phyloP scores from a whole-genome alignment of 495 filamentous ascomycete genomes.

The Tricharina praecox region DNA sequence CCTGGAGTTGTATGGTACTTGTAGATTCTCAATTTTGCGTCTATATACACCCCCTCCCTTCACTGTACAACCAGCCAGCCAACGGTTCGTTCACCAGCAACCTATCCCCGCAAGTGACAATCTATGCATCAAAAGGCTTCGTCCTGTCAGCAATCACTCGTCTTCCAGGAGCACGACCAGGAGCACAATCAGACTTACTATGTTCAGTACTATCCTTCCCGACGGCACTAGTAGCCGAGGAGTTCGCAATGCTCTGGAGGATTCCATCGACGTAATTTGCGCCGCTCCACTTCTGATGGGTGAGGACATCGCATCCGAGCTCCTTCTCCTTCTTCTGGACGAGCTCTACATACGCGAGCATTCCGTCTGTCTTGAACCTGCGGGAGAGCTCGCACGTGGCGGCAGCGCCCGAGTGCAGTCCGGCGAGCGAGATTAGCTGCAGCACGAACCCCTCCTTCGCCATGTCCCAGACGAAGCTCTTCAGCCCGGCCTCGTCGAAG shows the following conservation, averaged over 20 bases:
- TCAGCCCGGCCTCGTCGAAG: slow-evolving; percentile 60
- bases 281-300: slow-evolving; percentile 97
- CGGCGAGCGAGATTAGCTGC: slow-evolving; percentile 82
- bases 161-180: neutral
- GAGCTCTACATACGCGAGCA: slow-evolving; percentile 86
- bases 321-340: slow-evolving; percentile 84
- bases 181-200: slow-evolving; percentile 25
- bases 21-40: no score
- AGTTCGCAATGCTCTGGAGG: slow-evolving; percentile 79
- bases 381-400: slow-evolving; percentile 70
- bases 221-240: slow-evolving; percentile 31
- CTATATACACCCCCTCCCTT: no score
- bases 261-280: slow-evolving; percentile 87
- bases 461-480: slow-evolving; percentile 88
- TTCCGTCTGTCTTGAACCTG: slow-evolving; percentile 74
- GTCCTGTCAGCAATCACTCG: neutral
- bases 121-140: neutral
- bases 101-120: no score
- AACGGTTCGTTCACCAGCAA: no score
- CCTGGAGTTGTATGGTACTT: no score
- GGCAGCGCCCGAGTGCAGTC: slow-evolving; percentile 74
- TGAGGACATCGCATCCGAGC: slow-evolving; percentile 80
- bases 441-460: slow-evolving; percentile 85
- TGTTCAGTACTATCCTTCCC: slow-evolving; percentile 36
- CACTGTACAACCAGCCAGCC: no score